phyloP scores from a whole-genome alignment of 2,329 filamentous ascomycete genomes.

The Colletotrichum ledebouriae region DNA sequence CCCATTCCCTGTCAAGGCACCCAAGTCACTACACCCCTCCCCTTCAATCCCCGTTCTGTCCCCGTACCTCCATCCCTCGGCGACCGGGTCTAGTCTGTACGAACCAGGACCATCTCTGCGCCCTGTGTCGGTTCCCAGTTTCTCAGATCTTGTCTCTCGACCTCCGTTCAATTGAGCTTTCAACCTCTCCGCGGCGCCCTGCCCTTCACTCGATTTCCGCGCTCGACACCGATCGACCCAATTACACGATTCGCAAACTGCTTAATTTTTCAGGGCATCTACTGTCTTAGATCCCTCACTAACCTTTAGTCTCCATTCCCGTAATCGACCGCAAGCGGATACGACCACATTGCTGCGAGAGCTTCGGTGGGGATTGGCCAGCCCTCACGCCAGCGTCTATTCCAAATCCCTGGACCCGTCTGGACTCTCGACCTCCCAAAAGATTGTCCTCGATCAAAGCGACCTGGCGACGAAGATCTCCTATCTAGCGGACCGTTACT shows the following conservation, averaged over 20 bases:
- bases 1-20: constrained; percentile 36
- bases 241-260: constrained; percentile 29
- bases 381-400: constrained; percentile 16
- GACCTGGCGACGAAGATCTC: constrained; percentile 20
- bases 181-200: constrained; percentile 8
- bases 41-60: constrained; percentile 23
- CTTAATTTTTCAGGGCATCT: constrained; percentile 26
- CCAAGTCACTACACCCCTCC: constrained; percentile 37
- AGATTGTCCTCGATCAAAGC: neutral
- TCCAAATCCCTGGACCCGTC: constrained; percentile 31
- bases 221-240: constrained; percentile 28
- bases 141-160: constrained; percentile 39
- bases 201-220: constrained; percentile 18
- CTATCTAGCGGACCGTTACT: neutral
- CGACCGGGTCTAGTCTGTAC: constrained; percentile 27
- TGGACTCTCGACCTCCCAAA: constrained; percentile 7
- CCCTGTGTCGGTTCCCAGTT: constrained; percentile 39
- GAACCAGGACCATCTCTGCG: constrained; percentile 33
- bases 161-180: constrained; percentile 33
- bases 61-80: constrained; percentile 36
- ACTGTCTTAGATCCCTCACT: constrained; percentile 37
- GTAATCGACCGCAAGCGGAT: constrained; percentile 39
- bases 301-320: constrained; percentile 35
- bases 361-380: constrained; percentile 38
- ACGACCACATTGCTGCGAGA: constrained; percentile 37